A percentile compares a stretch with the other conserved stretches of the same genome.
Conservation (phyloP, 2,329 filamentous ascomycete species). For the Sarocladium oryzae region DNA sequence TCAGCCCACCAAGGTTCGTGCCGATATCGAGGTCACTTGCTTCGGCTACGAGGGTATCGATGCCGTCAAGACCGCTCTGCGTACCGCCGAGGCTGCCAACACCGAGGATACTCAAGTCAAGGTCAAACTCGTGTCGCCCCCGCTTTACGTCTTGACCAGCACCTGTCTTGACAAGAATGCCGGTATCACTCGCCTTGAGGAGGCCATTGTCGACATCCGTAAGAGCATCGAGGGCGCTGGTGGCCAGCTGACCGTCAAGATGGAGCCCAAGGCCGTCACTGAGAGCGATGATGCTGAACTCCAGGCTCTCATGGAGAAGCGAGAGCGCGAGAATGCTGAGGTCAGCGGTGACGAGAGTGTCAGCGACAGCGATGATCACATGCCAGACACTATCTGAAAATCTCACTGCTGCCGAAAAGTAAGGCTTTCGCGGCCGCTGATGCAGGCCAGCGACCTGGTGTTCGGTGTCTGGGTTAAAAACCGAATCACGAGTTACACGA, state of each 20-base stretch:
- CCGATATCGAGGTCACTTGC: constrained; percentile 94
- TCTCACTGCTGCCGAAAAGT: not conserved
- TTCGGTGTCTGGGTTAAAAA: not conserved
- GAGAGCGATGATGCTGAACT: constrained; percentile 97
- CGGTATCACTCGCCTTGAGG: constrained; percentile 78
- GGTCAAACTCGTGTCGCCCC: constrained; percentile 96
- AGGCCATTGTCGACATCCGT: constrained; percentile 83
- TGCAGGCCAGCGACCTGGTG: not conserved
- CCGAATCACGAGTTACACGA: not conserved
- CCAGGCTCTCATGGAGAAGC: constrained; percentile 98
- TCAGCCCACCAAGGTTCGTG: constrained; percentile 97
- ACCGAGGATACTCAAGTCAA: constrained; percentile 91
- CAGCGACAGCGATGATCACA: constrained; percentile 89
- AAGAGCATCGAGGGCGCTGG: constrained; percentile 71
- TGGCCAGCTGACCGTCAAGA: constrained; percentile 83
- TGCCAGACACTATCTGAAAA: constrained; percentile 34
- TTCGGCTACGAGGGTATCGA: constrained; percentile 98
- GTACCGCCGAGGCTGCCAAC: constrained; percentile 88
- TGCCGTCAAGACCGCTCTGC: constrained; percentile 87
- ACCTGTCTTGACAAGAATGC: constrained; percentile 89
- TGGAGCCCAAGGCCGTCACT: constrained; percentile 98
- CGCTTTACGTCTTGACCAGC: constrained; percentile 91
- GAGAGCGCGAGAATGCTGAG: constrained; percentile 94
- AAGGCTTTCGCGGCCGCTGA: not conserved
- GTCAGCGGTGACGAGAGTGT: constrained; percentile 96